A percentile compares a stretch with the other conserved stretches of the same genome.
These are phyloP conservation scores for Pichia cephalocereana DNA, from an alignment of 805 yeast species.

Conservation along the genomic window DNA sequence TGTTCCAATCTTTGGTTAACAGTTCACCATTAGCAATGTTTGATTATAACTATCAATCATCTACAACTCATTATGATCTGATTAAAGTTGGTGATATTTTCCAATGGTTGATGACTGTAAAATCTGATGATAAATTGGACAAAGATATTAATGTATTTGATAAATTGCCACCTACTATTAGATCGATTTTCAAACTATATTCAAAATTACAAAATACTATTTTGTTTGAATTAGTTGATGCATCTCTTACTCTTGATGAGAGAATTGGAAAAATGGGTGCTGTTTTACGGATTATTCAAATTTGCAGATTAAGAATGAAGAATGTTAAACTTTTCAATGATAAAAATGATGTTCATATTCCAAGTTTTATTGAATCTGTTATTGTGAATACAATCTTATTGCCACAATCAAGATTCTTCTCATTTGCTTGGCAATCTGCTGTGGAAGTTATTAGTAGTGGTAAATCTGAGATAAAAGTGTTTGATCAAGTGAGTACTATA, in stretches of 20 bases:
- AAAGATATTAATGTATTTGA: slow-evolving; percentile 20
- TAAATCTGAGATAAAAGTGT: background rate
- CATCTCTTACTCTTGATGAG: slow-evolving; percentile 43
- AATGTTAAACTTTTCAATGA: slow-evolving; percentile 36
- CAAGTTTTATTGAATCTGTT: slow-evolving; percentile 80
- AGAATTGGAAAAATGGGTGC: slow-evolving; percentile 65
- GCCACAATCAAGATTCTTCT: slow-evolving; percentile 70
- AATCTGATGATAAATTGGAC: slow-evolving; percentile 24
- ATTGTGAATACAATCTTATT: slow-evolving; percentile 63
- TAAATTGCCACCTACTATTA: slow-evolving; percentile 61
- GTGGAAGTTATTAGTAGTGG: slow-evolving; percentile 21
- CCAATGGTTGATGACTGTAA: slow-evolving; percentile 55
- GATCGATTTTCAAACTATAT: slow-evolving; percentile 58
- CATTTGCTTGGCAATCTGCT: slow-evolving; percentile 61
- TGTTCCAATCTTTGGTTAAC: slow-evolving; percentile 60
- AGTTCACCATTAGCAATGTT: slow-evolving; percentile 50
- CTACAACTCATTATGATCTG: slow-evolving; percentile 39
- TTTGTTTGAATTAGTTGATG: slow-evolving; percentile 54
- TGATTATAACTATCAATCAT: slow-evolving; percentile 37
- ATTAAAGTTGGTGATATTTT: slow-evolving; percentile 60
- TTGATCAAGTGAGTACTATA: slow-evolving; percentile 20
- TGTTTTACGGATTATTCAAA: slow-evolving; percentile 54
- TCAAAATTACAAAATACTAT: slow-evolving; percentile 57
- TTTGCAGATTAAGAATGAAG: slow-evolving; percentile 60
- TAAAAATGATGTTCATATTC: slow-evolving; percentile 32